Conservation (phyloP, 2,329 filamentous ascomycete species). For the Monosporascus cannonballus region DNA sequence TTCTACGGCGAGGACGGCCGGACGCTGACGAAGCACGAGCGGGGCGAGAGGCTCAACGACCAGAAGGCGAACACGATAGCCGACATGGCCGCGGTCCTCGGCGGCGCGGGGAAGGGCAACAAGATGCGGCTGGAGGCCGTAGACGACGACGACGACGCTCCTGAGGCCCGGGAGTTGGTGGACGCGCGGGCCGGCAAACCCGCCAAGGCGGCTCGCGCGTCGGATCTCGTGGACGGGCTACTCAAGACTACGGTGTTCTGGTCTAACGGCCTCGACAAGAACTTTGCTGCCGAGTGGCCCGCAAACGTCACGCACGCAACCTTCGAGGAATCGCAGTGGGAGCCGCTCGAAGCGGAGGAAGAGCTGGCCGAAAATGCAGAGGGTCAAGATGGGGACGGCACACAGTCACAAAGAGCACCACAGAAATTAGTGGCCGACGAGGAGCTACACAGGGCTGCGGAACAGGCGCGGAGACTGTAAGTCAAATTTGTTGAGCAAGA, state of each 20-base stretch:
- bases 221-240: constrained; percentile 14
- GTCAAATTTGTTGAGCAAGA: not conserved
- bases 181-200: not conserved
- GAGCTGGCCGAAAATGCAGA: not conserved
- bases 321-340: constrained; percentile 16
- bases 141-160: not conserved
- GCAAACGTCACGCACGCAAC: constrained; percentile 46
- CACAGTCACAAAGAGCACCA: constrained; percentile 1
- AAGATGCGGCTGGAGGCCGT: constrained; percentile 29
- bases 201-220: not conserved
- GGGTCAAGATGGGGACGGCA: not conserved
- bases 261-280: constrained; percentile 41
- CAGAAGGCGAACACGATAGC: constrained; percentile 58
- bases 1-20: constrained; percentile 30
- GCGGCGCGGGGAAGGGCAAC: constrained; percentile 46
- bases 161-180: not conserved
- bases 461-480: constrained; percentile 4
- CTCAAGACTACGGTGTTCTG: constrained; percentile 44
- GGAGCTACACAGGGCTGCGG: constrained; percentile 5
- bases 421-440: constrained; percentile 6
- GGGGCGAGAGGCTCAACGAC: constrained; percentile 48
- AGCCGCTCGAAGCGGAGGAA: constrained; percentile 1
- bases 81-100: constrained; percentile 55
- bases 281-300: constrained; percentile 44
- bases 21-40: constrained; percentile 31